Evolutionary conservation across 2,329 filamentous ascomycete species (phyloP).

Genomic region (Colletotrichum filicis): DNA sequence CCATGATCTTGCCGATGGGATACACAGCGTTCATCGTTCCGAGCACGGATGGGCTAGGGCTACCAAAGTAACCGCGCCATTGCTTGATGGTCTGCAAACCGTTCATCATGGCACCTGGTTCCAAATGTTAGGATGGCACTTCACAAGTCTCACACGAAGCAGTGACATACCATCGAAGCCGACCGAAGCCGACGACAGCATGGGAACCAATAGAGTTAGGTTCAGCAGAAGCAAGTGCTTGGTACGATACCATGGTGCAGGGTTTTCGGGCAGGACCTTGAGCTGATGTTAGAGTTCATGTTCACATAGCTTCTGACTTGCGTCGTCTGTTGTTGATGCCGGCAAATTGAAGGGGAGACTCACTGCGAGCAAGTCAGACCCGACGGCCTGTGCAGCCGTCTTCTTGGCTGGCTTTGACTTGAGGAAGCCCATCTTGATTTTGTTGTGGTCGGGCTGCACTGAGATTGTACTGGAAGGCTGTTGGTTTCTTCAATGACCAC

Average conservation of each 20-base stretch:
- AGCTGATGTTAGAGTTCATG: conserved; percentile 5
- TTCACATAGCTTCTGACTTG: background rate
- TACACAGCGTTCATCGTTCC: conserved; percentile 34
- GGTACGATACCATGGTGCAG: conserved; percentile 53
- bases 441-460: conserved; percentile 13
- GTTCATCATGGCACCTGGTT: conserved; percentile 50
- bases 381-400: conserved; percentile 16
- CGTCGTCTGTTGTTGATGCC: background rate
- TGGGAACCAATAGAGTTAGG: conserved; percentile 53
- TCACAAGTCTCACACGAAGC: background rate
- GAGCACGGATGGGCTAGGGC: conserved; percentile 15
- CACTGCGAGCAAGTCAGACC: conserved; percentile 26
- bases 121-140: background rate
- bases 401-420: conserved; percentile 15
- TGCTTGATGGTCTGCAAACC: conserved; percentile 49
- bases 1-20: conserved; percentile 31
- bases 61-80: conserved; percentile 50
- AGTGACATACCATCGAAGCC: conserved; percentile 49
- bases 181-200: conserved; percentile 53
- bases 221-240: conserved; percentile 56
- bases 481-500: background rate
- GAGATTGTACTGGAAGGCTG: conserved; percentile 4
- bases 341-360: background rate
- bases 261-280: conserved; percentile 52
- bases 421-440: conserved; percentile 17